phyloP scores from a whole-genome alignment of 192 early-diverging fungal species.

The Rhizophagus sp. region DNA sequence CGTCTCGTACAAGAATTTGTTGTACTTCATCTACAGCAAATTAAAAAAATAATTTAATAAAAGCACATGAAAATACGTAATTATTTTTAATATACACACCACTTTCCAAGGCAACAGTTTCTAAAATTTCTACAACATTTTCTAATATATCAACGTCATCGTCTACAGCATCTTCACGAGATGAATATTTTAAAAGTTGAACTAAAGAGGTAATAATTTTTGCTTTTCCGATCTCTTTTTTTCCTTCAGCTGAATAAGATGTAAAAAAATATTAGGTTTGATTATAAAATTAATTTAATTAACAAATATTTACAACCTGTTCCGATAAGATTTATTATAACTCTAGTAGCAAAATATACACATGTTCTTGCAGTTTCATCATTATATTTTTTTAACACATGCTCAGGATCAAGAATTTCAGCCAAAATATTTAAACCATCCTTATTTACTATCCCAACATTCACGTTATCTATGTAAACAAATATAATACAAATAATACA shows the following conservation, averaged over 20 bases:
- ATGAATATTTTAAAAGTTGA: slow-evolving; percentile 6
- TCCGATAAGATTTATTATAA: slow-evolving; percentile 14
- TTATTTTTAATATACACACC: slow-evolving; percentile 25
- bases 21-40: slow-evolving; percentile 42
- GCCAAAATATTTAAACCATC: slow-evolving; percentile 21
- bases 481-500: not conserved
- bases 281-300: not conserved
- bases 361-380: slow-evolving; percentile 14
- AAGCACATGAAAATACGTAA: not conserved
- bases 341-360: slow-evolving; percentile 24
- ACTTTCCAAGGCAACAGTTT: slow-evolving; percentile 40
- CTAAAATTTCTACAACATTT: slow-evolving; percentile 38
- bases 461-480: not conserved
- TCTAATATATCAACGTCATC: slow-evolving; percentile 32
- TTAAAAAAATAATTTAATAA: not conserved
- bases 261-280: not conserved
- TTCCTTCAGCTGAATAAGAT: slow-evolving; percentile 18
- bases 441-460: slow-evolving; percentile 14
- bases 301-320: not conserved
- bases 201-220: slow-evolving; percentile 11
- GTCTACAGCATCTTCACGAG: not conserved
- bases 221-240: not conserved
- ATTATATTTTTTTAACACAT: slow-evolving; percentile 6
- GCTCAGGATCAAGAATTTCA: slow-evolving; percentile 31
- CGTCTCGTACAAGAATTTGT: slow-evolving; percentile 36